Base-by-base conservation (phyloP, 306 rosid species). In the Medicago ruthenica region DNA sequence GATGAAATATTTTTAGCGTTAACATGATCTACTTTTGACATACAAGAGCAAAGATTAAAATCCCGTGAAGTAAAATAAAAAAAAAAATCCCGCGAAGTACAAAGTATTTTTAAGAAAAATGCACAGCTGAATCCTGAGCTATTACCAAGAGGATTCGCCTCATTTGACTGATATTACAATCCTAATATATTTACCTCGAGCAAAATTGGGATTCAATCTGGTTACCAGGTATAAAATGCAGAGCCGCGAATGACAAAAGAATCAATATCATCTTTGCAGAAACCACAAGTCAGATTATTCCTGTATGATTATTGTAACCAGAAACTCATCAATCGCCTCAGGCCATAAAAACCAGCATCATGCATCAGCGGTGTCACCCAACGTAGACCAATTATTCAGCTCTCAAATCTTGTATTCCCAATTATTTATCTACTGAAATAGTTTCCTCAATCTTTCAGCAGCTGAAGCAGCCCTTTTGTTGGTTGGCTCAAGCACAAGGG, bases 401-500 rank as follows among this genome's bases (percentile, higher is more conserved):
- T 63, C 74, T 51, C 24, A 39, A 67, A 82, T 76, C 70, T 16
- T 24, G 21, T 24, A 67, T 68, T 71, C 41, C 21, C 44, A 55
- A 39, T 27, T 66, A 62, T 70, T 62, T 53, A 39, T 81, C 87
- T 91, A 79, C 80, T 14, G 91, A 88, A 89, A 96, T 60, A 96
- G 39, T 83, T 85, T 89, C 90, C 89, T 87, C 82, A 96, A 83
- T 65, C 86, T 89, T 40, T 96, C 94, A n/a, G 87, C 92, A 71
- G 98, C 78, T 21, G 68, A 8, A 7, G 98, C 77, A 57, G 99
- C 99, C 86, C 98, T 87, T 89, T 90, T 96, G 81, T 96, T 96
- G 37, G 98, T 96, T 59, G 99, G 99, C 87, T 96, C 99, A 31
- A 96, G 99, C 21, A 96, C 98, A 74, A 89, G 97, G 31, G 97